These are phyloP conservation scores for Medicago ruthenica DNA, from an alignment of 306 rosid species.

Conservation along the genomic window DNA sequence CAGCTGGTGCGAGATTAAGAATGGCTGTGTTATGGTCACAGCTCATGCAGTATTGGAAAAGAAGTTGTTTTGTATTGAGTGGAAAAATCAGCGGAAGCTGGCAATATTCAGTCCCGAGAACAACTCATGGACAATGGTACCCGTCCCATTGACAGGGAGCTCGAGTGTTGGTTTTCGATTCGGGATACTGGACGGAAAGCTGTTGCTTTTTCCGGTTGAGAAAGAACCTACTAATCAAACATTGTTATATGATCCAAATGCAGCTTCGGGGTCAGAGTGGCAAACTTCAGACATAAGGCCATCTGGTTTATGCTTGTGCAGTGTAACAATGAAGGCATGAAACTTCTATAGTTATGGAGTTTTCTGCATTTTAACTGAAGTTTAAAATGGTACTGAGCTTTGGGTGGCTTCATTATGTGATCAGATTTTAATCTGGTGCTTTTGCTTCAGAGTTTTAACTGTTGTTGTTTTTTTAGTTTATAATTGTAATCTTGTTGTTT, in stretches of 20 bases:
- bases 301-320: slow-evolving; percentile 78
- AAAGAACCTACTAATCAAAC: slow-evolving; percentile 64
- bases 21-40: slow-evolving; percentile 99
- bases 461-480: neutral
- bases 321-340: slow-evolving; percentile 88
- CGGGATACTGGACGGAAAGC: slow-evolving; percentile 72
- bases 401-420: slow-evolving; percentile 22
- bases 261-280: slow-evolving; percentile 86
- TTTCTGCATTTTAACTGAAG: slow-evolving; percentile 32
- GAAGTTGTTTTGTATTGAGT: slow-evolving; percentile 89
- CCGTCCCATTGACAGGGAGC: slow-evolving; percentile 86
- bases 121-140: slow-evolving; percentile 83
- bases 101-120: slow-evolving; percentile 73
- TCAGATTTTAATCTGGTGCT: slow-evolving; percentile 27
- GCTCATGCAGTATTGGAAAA: slow-evolving; percentile 84
- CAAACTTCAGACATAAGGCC: slow-evolving; percentile 71
- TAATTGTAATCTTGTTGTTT: slow-evolving; percentile 11
- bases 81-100: slow-evolving; percentile 90
- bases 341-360: slow-evolving; percentile 10
- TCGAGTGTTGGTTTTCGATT: slow-evolving; percentile 68
- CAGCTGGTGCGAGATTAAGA: slow-evolving; percentile 87
- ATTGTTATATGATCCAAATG: slow-evolving; percentile 81
- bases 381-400: neutral
- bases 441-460: slow-evolving; percentile 20
- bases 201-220: slow-evolving; percentile 66